Evolutionary conservation across 2,329 filamentous ascomycete genomes (phyloP).

Genomic region (Dichotomopilus funicola): DNA sequence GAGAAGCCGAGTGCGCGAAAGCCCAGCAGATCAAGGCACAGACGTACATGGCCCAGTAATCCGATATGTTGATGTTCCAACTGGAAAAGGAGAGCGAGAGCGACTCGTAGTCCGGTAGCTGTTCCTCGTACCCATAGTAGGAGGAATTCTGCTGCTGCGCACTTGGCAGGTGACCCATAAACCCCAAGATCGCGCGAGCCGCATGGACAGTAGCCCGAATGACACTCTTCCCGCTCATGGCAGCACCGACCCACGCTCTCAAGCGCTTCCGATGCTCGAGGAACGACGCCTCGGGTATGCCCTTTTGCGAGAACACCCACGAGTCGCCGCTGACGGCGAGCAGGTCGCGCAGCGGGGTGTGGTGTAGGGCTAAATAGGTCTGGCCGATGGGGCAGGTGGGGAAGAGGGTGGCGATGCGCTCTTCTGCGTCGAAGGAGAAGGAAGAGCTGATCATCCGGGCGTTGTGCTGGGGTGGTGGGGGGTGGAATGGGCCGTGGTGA

Average conservation of each 20-base stretch:
- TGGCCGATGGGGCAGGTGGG: conserved; percentile 39
- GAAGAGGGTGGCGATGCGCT: conserved; percentile 38
- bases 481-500: conserved; percentile 12
- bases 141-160: neutral
- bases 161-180: conserved; percentile 18
- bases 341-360: conserved; percentile 52
- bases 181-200: conserved; percentile 43
- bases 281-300: conserved; percentile 39
- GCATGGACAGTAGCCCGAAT: conserved; percentile 44
- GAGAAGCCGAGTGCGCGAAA: conserved; percentile 35
- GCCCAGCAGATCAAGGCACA: conserved; percentile 56
- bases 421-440: conserved; percentile 20
- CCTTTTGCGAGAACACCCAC: conserved; percentile 52
- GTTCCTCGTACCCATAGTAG: neutral
- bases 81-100: neutral
- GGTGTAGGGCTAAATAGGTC: conserved; percentile 50
- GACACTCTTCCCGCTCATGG: conserved; percentile 36
- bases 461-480: neutral
- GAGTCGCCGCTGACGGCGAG: conserved; percentile 53
- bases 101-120: neutral
- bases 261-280: conserved; percentile 42
- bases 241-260: conserved; percentile 33
- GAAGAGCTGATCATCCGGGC: conserved; percentile 1
- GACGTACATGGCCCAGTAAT: conserved; percentile 51
- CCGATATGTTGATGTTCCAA: conserved; percentile 36